phyloP scores from a whole-genome alignment of 371 early-diverging fungal species.

The Mucor lusitanicus region DNA sequence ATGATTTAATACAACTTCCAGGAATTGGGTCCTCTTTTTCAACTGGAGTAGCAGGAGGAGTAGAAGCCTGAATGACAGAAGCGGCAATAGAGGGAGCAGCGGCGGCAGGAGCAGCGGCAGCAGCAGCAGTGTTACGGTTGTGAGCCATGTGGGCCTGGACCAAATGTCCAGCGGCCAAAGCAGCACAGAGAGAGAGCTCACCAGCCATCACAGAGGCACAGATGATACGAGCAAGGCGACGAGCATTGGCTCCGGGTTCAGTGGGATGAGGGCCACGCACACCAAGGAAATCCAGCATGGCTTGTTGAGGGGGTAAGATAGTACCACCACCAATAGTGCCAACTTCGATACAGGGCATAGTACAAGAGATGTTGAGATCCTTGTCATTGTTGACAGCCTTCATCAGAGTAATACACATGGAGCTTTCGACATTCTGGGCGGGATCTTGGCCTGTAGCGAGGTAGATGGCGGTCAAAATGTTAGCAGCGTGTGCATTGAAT shows the following conservation, averaged over 20 bases:
- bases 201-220: slow-evolving; percentile 96
- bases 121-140: slow-evolving; percentile 53
- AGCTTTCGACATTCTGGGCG: slow-evolving; percentile 95
- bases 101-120: background rate
- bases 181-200: slow-evolving; percentile 88
- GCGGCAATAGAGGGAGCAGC: background rate
- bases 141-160: slow-evolving; percentile 86
- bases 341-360: slow-evolving; percentile 96
- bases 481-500: slow-evolving; percentile 97
- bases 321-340: slow-evolving; percentile 98
- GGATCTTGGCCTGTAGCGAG: slow-evolving; percentile 97
- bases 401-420: slow-evolving; percentile 96
- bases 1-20: slow-evolving; percentile 17
- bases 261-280: slow-evolving; percentile 84
- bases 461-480: slow-evolving; percentile 92
- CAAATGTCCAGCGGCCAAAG: slow-evolving; percentile 85
- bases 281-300: slow-evolving; percentile 89
- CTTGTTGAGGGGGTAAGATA: slow-evolving; percentile 83
- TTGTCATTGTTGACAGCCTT: slow-evolving; percentile 72
- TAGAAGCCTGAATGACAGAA: slow-evolving; percentile 11
- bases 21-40: slow-evolving; percentile 16
- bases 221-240: slow-evolving; percentile 86
- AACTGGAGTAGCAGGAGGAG: slow-evolving; percentile 22
- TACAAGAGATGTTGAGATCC: slow-evolving; percentile 86
- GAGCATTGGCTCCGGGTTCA: slow-evolving; percentile 88